Evolutionary conservation across 805 yeast species (phyloP), one percentile per base, ranked within the genome.

Genomic region (Kodamaea restingae): DNA sequence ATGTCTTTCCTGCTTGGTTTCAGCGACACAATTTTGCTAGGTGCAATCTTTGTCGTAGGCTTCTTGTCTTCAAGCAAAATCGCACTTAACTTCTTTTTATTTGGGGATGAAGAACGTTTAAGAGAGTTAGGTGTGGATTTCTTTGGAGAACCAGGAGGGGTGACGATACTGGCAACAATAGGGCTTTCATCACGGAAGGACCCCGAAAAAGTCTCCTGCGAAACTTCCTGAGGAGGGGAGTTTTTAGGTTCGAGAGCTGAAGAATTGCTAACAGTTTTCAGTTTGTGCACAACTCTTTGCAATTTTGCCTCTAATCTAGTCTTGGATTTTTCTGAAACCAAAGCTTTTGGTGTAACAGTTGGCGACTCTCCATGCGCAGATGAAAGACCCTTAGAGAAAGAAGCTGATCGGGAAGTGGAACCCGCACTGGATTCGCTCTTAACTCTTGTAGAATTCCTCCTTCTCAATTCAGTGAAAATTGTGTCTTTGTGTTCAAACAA

Each of bases 381-480:
- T 4, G 38, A 25, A 17, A 15, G 10, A 3, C 22, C 36, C 15
- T 33, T 26, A 10, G 39, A 36, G 3, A 35, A 25, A 29, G 39
- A 36, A 21, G 29, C 28, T 10, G 17, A 9, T 3, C 39, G 25
- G 8, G 33, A 29, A 9, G 34, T 21, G 5, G 39, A 3, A 3
- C 21, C 33, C 9, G 30, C 31, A 17, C 6, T 33, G 15, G 32
- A n/a, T 11, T 39, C 42, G 12, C 14, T 14, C 11, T 33, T 40
- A n/a, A 26, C 45, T 30, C 54, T 49, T 22, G 47, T 37, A 9
- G 67, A 55, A 39, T 61, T 66, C 24, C 63, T 48, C 42, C 71
- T 58, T 48, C 71, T 58, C 47, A 85, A 71, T 46, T 79, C 85
- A 24, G 73, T 71, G 52, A 86, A 85, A n/a, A 86, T 75, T 15